These are phyloP conservation scores for Colletotrichum sp. DNA, from an alignment of 2,329 filamentous ascomycete genomes.

Conservation along the genomic window DNA sequence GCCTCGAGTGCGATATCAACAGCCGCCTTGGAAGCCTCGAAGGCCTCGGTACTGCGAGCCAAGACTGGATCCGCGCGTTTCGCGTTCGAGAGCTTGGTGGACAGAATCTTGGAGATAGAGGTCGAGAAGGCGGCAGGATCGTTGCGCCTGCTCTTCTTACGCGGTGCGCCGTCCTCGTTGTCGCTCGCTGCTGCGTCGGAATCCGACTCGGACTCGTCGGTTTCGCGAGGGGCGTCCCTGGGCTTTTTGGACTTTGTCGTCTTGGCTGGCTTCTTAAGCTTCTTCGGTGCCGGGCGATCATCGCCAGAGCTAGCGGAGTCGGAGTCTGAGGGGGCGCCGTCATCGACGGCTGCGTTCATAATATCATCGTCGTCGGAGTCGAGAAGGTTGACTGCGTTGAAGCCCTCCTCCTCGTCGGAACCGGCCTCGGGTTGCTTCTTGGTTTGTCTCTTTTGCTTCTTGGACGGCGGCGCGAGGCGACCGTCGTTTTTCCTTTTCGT, in stretches of 20 bases:
- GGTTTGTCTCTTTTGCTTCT: constrained; percentile 51
- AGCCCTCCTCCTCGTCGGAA: constrained; percentile 45
- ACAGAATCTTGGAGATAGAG: constrained; percentile 91
- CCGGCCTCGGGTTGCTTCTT: constrained; percentile 61
- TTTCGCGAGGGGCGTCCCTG: constrained; percentile 16
- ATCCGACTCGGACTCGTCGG: constrained; percentile 37
- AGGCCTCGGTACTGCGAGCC: constrained; percentile 78
- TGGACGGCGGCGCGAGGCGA: constrained; percentile 46
- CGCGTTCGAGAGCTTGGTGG: constrained; percentile 82
- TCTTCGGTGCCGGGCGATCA: constrained; percentile 32
- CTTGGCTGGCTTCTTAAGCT: constrained; percentile 22
- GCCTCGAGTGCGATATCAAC: constrained; percentile 80
- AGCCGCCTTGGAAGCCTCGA: constrained; percentile 73
- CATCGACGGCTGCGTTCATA: constrained; percentile 57
- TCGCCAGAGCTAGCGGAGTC: constrained; percentile 40
- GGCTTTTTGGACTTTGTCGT: constrained; percentile 26
- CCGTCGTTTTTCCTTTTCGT: constrained; percentile 39
- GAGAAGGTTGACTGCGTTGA: constrained; percentile 57
- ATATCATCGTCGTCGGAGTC: constrained; percentile 64
- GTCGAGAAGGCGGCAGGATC: constrained; percentile 91
- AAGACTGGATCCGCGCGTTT: constrained; percentile 92
- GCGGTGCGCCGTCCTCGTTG: constrained; percentile 38
- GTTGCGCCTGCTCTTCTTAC: constrained; percentile 77
- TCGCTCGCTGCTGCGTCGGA: constrained; percentile 28
- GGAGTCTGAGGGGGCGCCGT: constrained; percentile 45